Conservation (phyloP, 345 rosid species). For the Melaleuca quinquenervia region DNA sequence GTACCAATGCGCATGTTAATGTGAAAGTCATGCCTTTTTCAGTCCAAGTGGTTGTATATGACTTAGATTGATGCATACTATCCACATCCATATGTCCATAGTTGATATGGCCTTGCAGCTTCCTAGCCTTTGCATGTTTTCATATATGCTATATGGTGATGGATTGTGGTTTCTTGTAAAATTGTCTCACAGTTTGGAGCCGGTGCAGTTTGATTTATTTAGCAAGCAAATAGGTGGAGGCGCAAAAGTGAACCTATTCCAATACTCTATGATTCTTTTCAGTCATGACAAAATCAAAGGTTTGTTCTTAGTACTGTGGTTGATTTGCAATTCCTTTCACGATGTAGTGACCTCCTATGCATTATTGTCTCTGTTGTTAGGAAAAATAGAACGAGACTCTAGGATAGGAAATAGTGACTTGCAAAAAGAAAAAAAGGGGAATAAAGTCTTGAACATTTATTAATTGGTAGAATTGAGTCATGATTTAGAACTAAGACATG, state of each 20-base stretch:
- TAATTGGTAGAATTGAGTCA: background rate
- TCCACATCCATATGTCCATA: background rate
- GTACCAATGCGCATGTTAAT: background rate
- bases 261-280: slow-evolving; percentile 59
- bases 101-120: background rate
- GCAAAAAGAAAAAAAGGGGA: background rate
- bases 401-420: background rate
- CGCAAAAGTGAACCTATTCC: slow-evolving; percentile 49
- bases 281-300: slow-evolving; percentile 42
- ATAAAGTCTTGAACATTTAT: background rate
- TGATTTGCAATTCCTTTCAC: background rate
- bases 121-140: background rate
- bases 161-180: background rate
- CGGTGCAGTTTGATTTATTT: slow-evolving; percentile 69
- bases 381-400: background rate
- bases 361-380: background rate
- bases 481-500: background rate
- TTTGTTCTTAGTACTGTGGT: slow-evolving; percentile 8
- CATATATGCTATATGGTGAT: background rate
- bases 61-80: background rate
- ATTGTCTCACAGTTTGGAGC: slow-evolving; percentile 75
- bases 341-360: background rate
- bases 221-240: slow-evolving; percentile 72
- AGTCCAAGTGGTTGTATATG: background rate
- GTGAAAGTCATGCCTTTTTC: background rate